Evolutionary conservation across 352 stramenopile genomes (phyloP), one percentile per base, ranked within the genome.

Genomic region (Pythium dissimile): DNA sequence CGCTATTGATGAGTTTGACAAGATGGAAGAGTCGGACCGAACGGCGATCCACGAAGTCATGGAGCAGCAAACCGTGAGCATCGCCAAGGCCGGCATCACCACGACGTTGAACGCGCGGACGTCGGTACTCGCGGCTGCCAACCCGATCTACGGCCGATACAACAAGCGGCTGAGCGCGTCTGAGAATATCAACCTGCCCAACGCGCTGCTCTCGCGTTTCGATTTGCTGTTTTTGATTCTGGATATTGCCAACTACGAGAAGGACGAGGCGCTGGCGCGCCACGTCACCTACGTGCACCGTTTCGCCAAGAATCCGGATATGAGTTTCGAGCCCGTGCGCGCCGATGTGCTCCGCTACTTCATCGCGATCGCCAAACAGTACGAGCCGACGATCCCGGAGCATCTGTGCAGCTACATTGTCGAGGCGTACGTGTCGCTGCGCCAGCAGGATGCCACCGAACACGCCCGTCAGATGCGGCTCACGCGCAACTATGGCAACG

Each of bases 11-110:
- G 97, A 99, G 76, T 98, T 98, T 38, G 94, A 98, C 68, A 98
- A 98, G 73, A 99, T 99, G 97, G 96, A 99, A 50, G 96, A 99
- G 67, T 71, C 75, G 2, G 97, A 99, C 67, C 88, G 97, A 46
- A 99, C 97, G 2, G 96, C 97, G 8, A 99, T 99, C 66, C 98
- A 99, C 80, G 95, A 98, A 75, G 97, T 99, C 6, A 99, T 99
- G 97, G 98, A 99, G 77, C 97, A 99, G 67, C 97, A 99, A 66
- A 99, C 97, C 0, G 96, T 99, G 26, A 95, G 85, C 63, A 98
- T 99, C 60, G 97, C 97, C 28, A 99, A 99, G 66, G 98, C 97
- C 13, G 97, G 97, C 20, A 99, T 99, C 64, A 98, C 98, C 0
- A 99, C 97, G 8, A 99, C 97, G 12, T 76, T 99, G 32, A 97